Conservation (phyloP, 305 asterid species). For the Fraxinus greggii region DNA sequence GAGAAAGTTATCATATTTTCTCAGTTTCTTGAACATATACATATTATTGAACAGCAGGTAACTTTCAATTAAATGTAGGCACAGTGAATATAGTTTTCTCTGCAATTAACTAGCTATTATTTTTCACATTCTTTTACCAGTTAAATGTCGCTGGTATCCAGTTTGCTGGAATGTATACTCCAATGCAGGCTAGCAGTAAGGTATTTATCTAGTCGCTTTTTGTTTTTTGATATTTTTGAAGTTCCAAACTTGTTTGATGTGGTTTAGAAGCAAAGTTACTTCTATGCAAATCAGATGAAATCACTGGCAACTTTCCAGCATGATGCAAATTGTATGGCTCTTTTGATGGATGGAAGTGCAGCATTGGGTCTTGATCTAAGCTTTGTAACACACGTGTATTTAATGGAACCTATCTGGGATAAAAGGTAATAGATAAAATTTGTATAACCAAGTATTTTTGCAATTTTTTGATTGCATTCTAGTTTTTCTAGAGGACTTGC, state of each 20-base stretch:
- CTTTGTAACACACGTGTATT: constrained; percentile 87
- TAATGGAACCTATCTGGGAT: constrained; percentile 99
- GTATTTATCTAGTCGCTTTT: constrained; percentile 31
- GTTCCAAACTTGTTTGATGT: constrained; percentile 16
- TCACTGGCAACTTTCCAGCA: constrained; percentile 80
- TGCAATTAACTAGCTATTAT: constrained; percentile 25
- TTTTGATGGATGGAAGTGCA: constrained; percentile 98
- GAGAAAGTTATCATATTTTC: constrained; percentile 93
- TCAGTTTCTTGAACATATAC: constrained; percentile 98
- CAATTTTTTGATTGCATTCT: not conserved
- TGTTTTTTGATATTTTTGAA: constrained; percentile 15
- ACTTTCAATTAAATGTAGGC: constrained; percentile 26
- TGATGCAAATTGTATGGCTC: constrained; percentile 87
- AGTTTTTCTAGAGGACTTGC: not conserved
- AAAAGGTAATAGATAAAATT: constrained; percentile 59
- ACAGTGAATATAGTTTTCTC: constrained; percentile 19
- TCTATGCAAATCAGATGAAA: constrained; percentile 59
- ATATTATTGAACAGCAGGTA: constrained; percentile 94
- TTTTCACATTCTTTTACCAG: constrained; percentile 42
- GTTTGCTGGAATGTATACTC: constrained; percentile 87
- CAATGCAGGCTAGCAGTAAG: constrained; percentile 80
- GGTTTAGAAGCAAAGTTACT: constrained; percentile 28
- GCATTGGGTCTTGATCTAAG: constrained; percentile 99
- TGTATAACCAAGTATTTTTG: not conserved
- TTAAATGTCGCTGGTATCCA: constrained; percentile 67